phyloP scores from a whole-genome alignment of 2,329 filamentous ascomycete genomes.

The Paramyrothecium roridum region DNA sequence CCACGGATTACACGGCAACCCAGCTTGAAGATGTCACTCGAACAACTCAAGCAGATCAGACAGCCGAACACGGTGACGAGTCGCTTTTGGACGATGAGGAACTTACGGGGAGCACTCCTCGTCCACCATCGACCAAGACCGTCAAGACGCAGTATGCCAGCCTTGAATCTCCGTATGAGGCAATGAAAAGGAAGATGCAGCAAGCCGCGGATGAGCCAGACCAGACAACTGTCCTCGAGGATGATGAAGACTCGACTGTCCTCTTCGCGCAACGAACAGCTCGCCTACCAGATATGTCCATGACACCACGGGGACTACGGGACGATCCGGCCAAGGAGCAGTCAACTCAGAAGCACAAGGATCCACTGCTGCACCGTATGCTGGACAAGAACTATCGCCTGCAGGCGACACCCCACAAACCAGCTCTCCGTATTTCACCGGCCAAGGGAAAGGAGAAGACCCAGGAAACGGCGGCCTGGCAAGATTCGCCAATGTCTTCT shows the following conservation, averaged over 20 bases:
- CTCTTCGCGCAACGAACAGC: conserved; percentile 51
- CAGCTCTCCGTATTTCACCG: conserved; percentile 40
- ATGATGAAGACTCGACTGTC: conserved; percentile 44
- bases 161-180: conserved; percentile 75
- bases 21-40: conserved; percentile 32
- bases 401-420: conserved; percentile 81
- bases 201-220: conserved; percentile 38
- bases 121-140: conserved; percentile 50
- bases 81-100: conserved; percentile 66
- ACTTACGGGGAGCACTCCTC: conserved; percentile 66
- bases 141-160: conserved; percentile 54
- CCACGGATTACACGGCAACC: conserved; percentile 44
- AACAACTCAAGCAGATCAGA: conserved; percentile 28
- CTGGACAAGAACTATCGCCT: conserved; percentile 94
- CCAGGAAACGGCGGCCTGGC: conserved; percentile 39
- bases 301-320: conserved; percentile 51
- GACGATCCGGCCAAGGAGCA: conserved; percentile 26
- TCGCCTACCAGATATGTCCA: conserved; percentile 58
- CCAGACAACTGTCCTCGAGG: conserved; percentile 27
- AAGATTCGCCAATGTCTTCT: conserved; percentile 64
- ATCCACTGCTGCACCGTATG: conserved; percentile 85
- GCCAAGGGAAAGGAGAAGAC: conserved; percentile 34
- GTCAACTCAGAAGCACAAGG: conserved; percentile 44
- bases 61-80: conserved; percentile 47
- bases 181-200: conserved; percentile 64